Percentiles rank a stretch among this genome's conserved stretches.
Evolutionary conservation across 1,284 basidiomycete genomes (phyloP).

Genomic region (Apiotrichum gracile): DNA sequence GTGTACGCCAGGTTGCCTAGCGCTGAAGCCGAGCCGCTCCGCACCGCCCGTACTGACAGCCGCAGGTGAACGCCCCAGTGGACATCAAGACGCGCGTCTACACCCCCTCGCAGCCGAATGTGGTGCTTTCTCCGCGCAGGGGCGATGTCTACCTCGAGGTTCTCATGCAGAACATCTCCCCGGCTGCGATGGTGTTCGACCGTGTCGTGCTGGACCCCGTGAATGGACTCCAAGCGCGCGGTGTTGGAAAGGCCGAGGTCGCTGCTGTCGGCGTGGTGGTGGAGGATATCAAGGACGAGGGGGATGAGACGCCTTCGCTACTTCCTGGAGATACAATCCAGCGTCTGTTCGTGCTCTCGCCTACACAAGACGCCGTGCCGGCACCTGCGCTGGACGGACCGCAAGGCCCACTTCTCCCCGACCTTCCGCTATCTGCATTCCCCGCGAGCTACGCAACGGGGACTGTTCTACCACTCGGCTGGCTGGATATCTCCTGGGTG

Average conservation of each 20-base stretch:
- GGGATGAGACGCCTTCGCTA: conserved; percentile 51
- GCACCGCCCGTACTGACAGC: background rate
- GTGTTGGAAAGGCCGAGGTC: conserved; percentile 9
- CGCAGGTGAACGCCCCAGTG: conserved; percentile 74
- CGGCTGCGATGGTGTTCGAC: conserved; percentile 69
- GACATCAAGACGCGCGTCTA: conserved; percentile 88
- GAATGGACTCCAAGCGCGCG: conserved; percentile 59
- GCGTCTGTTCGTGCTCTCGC: conserved; percentile 71
- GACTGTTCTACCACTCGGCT: conserved; percentile 64
- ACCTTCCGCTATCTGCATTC: conserved; percentile 44
- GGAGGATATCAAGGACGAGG: conserved; percentile 18
- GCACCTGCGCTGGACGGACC: conserved; percentile 56
- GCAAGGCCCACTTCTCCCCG: conserved; percentile 57
- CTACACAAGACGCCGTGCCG: conserved; percentile 37
- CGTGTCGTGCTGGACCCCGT: conserved; percentile 65
- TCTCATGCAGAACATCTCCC: conserved; percentile 76
- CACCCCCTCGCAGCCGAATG: conserved; percentile 62
- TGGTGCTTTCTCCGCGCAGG: conserved; percentile 57
- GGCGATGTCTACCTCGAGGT: conserved; percentile 80
- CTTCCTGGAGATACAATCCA: conserved; percentile 75
- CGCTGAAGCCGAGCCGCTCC: background rate
- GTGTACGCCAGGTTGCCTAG: too few relatives aligned
- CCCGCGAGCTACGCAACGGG: conserved; percentile 59
- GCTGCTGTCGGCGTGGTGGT: conserved; percentile 22
- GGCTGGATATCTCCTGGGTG: conserved; percentile 71